Evolutionary conservation across 108 stramenopile genomes (phyloP), one percentile per base, ranked within the genome.

Genomic region (Cyclotella distinguenda): DNA sequence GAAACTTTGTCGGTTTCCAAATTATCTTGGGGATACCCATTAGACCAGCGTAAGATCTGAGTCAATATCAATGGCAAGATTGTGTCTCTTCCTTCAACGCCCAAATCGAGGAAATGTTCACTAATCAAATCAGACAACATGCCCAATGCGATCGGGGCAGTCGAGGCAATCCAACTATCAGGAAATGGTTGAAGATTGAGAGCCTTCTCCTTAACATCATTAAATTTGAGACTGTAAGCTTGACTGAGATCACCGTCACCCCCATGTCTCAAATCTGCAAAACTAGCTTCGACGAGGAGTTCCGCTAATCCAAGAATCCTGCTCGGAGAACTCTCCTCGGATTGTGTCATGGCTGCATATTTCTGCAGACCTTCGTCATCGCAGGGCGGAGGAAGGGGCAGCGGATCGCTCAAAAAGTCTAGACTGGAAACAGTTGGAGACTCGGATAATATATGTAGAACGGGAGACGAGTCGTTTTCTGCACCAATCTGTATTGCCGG

Each of bases 81-180:
- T 9, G 59, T 33, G 13, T 84, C 66, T 45, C 79, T 72, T 53
- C 77, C 93, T 50, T 80, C 72, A 19, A 34, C 48, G 21, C 84
- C 85, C 9, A 72, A 64, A 9, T 64, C 22, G 27, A 87, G 45
- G 25, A 77, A 59, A 32, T 86, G 63, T 56, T 78, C 80, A 34
- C 66, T 72, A 12, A 79, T 45, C 27, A 94, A 60, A 74, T 94
- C 93, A 30, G 83, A 89, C 63, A 94, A 27, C 57, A 86, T 73
- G 3, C 89, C 93, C 9, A 94, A 66, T 18, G 88, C 89, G 16
- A 87, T 71, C 3, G 89, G 81, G 46, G 86, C 89, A 27, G 93
- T 89, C 57, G 93, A 88, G 18, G 89, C 87, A 57, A 94, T 85
- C 93, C 93, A 94, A 51, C 92, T 93, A 44, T 88, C 84, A 0